These are phyloP conservation scores for Dorcoceras hygrometricum DNA, from an alignment of 257 asterid genomes.

Conservation along the genomic window DNA sequence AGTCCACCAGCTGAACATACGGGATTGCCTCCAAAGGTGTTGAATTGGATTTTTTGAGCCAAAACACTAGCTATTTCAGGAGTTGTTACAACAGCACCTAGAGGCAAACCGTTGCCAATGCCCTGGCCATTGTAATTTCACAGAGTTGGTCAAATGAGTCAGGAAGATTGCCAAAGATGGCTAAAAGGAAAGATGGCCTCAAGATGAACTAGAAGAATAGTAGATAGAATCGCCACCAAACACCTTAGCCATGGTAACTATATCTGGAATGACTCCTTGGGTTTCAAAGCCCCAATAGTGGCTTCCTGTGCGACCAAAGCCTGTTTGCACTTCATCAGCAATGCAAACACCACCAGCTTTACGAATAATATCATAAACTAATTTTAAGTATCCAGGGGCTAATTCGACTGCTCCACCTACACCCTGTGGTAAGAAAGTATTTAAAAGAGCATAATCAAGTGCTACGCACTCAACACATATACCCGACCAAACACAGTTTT, in stretches of 20 bases:
- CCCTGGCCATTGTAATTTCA: constrained; percentile 50
- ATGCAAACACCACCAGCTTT: constrained; percentile 97
- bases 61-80: constrained; percentile 89
- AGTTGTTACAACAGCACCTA: constrained; percentile 98
- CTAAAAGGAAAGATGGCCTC: constrained; percentile 5
- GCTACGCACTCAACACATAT: background rate
- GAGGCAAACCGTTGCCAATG: constrained; percentile 93
- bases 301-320: constrained; percentile 95
- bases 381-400: constrained; percentile 91
- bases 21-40: constrained; percentile 96
- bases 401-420: constrained; percentile 97
- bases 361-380: constrained; percentile 74
- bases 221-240: constrained; percentile 7
- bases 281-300: constrained; percentile 98
- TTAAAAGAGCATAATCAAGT: constrained; percentile 20
- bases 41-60: constrained; percentile 86
- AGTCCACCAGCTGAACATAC: constrained; percentile 98
- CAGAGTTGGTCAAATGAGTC: constrained; percentile 18
- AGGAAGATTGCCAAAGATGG: constrained; percentile 7
- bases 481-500: background rate
- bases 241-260: constrained; percentile 99
- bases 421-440: constrained; percentile 55
- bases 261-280: constrained; percentile 88
- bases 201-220: background rate
- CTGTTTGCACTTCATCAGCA: constrained; percentile 98